Evolutionary conservation across 179 eudicot genomes (phyloP), one percentile per base, ranked within the genome.

Genomic region (Actinidia chinensis): DNA sequence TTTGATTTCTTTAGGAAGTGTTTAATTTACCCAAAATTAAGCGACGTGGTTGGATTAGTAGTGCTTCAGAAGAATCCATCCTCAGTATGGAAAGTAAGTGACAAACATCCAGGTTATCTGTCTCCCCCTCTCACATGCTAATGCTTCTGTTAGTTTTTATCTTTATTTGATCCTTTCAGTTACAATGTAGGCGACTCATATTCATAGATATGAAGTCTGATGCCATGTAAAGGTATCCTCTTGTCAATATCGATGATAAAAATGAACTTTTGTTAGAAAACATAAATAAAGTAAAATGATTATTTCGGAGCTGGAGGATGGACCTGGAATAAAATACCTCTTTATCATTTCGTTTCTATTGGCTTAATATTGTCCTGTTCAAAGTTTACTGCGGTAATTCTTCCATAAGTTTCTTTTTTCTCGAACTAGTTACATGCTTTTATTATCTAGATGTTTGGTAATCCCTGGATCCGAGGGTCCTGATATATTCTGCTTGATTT

Each of bases 111-210:
- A 71, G 91, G 91, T 88, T 20, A 8, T 14, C 54, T 33, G 40
- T 33, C 23, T 28, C 33, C 33, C 56, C 46, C 71, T 75, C 47
- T 40, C 56, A 18, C 15, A 28, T 44, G 25, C 56, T 8, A 80
- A 22, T 36, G 40, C 33, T 4, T 44, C 10, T 77, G 17, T 14
- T 58, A 59, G 43, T 36, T 17, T 7, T 76, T 33, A 12, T 47
- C 44, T 70, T 80, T 33, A 56, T 70, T 61, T 78, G 17, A 6
- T 50, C 33, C 47, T 73, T 54, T 79, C 86, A 89, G 91, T 72
- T 86, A 88, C 73, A 86, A 86, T 83, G 91, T 83, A 50, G 86
- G 91, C 81, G 91, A 88, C 66, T 88, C 91, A 0, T 87, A 88
- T 84, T 82, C 89, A 20, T 87, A 88, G 86, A 86, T 43, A 63